Evolutionary conservation across 495 filamentous ascomycete species (phyloP).

Genomic region (Podospora comata): DNA sequence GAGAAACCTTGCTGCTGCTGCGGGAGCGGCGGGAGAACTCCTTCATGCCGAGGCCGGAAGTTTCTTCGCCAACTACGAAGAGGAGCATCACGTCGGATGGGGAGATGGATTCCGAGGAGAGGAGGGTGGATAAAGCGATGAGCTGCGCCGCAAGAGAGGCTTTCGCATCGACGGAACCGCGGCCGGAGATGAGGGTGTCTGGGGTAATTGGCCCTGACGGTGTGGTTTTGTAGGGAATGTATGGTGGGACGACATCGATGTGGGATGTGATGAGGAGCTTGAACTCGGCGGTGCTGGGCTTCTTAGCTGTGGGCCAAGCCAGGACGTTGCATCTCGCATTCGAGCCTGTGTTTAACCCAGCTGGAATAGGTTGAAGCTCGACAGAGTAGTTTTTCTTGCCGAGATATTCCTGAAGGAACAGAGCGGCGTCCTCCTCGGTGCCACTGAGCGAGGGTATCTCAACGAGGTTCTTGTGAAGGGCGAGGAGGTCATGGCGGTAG

Average conservation of each 20-base stretch:
- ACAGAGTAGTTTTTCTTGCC: conserved; percentile 38
- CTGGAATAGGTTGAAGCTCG: conserved; percentile 64
- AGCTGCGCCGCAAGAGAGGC: conserved; percentile 79
- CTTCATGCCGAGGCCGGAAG: conserved; percentile 79
- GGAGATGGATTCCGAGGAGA: conserved; percentile 39
- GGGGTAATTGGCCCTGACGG: conserved; percentile 31
- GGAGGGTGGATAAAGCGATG: conserved; percentile 60
- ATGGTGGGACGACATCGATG: conserved; percentile 68
- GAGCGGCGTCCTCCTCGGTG: conserved; percentile 65
- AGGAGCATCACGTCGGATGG: conserved; percentile 63
- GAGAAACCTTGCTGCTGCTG: conserved; percentile 15
- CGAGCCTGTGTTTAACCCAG: conserved; percentile 47
- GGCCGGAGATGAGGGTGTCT: conserved; percentile 51
- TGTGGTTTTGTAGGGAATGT: conserved; percentile 59
- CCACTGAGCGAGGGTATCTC: conserved; percentile 71
- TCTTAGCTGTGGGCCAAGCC: conserved; percentile 56
- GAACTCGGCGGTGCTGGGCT: conserved; percentile 33
- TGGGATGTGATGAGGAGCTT: conserved; percentile 72
- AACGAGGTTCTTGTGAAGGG: conserved; percentile 73
- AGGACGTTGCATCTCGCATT: conserved; percentile 63
- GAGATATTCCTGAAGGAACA: conserved; percentile 70
- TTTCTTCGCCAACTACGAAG: conserved; percentile 89
- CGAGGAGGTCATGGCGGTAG: conserved; percentile 56
- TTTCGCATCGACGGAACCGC: conserved; percentile 89
- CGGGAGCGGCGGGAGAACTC: conserved; percentile 47